Percentiles rank a stretch among this genome's conserved stretches.
Evolutionary conservation across 768 basidiomycete genomes (phyloP).

Genomic region (Lepiota venenata): DNA sequence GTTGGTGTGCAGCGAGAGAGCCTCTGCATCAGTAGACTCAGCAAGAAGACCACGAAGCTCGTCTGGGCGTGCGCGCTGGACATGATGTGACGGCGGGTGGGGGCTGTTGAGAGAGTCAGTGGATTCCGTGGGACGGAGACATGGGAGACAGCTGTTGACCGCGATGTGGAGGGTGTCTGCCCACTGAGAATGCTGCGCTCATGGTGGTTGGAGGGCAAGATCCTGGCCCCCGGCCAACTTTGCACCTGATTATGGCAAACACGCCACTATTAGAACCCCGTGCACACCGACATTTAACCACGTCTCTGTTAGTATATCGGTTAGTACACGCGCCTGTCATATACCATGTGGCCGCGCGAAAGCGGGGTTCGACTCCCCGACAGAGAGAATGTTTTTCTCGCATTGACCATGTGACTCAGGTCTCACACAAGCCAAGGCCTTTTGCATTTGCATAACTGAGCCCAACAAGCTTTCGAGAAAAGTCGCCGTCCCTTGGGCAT

Average conservation of each 20-base stretch:
- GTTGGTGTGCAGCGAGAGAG: conserved; percentile 66
- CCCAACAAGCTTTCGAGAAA: no score
- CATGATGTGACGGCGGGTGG: conserved; percentile 25
- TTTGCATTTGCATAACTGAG: no score
- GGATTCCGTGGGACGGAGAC: conserved; percentile 15
- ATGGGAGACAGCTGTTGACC: conserved; percentile 35
- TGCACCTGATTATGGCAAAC: conserved; percentile 3
- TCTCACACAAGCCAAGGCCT: not conserved
- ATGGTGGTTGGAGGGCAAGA: conserved; percentile 17
- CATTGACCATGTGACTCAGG: not conserved
- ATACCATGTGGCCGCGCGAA: conserved; percentile 8
- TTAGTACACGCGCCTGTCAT: conserved; percentile 10
- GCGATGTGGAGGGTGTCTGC: conserved; percentile 58
- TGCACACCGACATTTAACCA: no score
- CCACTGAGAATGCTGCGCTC: conserved; percentile 50
- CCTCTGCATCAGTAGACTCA: conserved; percentile 45
- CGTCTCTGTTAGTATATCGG: conserved; percentile 9
- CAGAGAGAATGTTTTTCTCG: conserved; percentile 10
- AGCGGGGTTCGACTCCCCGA: conserved; percentile 19
- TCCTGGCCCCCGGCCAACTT: no score
- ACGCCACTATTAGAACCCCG: no score
- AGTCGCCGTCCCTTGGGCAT: no score
- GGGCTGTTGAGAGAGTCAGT: conserved; percentile 18
- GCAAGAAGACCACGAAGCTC: conserved; percentile 37
- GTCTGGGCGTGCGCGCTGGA: conserved; percentile 33